phyloP scores from a whole-genome alignment of 2,329 filamentous ascomycete species.

The Drechslerella coelobrocha region DNA sequence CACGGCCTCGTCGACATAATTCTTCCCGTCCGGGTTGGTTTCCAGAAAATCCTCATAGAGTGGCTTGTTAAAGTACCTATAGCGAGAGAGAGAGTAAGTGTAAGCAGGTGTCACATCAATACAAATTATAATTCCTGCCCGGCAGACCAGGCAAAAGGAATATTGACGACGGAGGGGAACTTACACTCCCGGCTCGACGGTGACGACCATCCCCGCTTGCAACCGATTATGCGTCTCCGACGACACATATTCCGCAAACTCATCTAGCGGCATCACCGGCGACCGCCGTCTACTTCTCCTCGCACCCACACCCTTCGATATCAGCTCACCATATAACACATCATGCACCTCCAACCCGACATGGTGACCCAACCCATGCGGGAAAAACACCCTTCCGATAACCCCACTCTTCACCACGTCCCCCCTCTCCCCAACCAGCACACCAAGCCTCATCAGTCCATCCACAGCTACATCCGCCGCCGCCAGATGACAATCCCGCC shows the following conservation, averaged over 20 bases:
- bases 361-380: constrained; percentile 68
- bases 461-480: constrained; percentile 75
- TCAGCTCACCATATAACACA: constrained; percentile 40
- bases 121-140: background rate
- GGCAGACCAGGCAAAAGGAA: background rate
- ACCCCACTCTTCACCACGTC: constrained; percentile 65
- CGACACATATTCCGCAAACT: constrained; percentile 19
- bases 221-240: constrained; percentile 57
- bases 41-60: constrained; percentile 75
- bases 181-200: constrained; percentile 77
- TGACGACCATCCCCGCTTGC: constrained; percentile 72
- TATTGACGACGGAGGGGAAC: no score
- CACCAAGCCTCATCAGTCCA: constrained; percentile 73
- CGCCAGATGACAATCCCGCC: constrained; percentile 73
- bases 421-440: constrained; percentile 70
- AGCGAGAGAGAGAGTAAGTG: background rate
- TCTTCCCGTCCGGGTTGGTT: constrained; percentile 64
- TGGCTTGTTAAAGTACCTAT: constrained; percentile 72
- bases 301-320: constrained; percentile 4
- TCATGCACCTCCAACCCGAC: constrained; percentile 72
- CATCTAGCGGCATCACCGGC: constrained; percentile 70
- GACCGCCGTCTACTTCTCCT: constrained; percentile 66
- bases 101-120: no score
- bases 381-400: constrained; percentile 69
- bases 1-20: constrained; percentile 70